Evolutionary conservation across 306 rosid species (phyloP).

Genomic region (Vigna trinervia): DNA sequence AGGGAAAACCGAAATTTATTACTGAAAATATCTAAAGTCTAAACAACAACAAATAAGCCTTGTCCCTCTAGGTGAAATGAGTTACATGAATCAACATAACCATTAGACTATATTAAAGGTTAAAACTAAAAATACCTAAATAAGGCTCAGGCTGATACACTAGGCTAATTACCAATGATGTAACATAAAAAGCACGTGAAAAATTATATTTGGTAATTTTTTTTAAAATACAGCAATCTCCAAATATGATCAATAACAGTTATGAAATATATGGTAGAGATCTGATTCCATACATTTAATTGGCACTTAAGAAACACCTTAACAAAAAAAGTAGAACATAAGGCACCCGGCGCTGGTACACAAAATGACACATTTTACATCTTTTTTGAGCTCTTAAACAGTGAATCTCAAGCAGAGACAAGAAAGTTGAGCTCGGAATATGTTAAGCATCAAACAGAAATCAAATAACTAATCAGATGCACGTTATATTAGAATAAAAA

Average conservation of each 20-base stretch:
- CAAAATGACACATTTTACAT: background rate
- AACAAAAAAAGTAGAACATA: background rate
- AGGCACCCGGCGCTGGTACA: background rate
- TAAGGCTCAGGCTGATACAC: background rate
- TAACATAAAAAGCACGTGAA: slow-evolving; percentile 7
- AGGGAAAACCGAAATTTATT: slow-evolving; percentile 5
- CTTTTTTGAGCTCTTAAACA: background rate
- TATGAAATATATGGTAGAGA: background rate
- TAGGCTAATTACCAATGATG: background rate
- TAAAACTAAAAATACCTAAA: background rate
- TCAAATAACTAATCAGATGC: background rate
- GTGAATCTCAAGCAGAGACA: background rate
- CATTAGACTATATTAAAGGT: background rate
- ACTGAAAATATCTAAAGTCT: background rate
- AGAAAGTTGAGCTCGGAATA: background rate
- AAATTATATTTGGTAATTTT: background rate
- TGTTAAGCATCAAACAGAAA: background rate
- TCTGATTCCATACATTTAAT: background rate
- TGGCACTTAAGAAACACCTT: background rate
- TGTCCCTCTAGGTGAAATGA: background rate
- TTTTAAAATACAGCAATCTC: background rate
- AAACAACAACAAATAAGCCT: background rate
- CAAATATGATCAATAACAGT: background rate
- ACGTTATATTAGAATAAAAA: background rate
- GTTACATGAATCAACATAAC: background rate